These are phyloP conservation scores for Bidens hawaiensis DNA, from an alignment of 140 eudicot species.

Conservation along the genomic window DNA sequence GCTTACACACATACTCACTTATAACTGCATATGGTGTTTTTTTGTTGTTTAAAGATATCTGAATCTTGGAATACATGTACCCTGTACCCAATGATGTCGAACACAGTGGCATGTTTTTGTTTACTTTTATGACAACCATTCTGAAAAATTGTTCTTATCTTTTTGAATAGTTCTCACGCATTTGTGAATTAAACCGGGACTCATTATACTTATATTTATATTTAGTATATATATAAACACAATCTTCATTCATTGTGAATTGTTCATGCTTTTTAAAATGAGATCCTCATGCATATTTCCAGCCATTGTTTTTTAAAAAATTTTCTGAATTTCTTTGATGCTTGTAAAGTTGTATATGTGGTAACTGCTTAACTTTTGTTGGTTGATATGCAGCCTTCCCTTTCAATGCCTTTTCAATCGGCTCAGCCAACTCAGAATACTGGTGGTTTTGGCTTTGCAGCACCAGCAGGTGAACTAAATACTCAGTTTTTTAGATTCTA, in stretches of 20 bases:
- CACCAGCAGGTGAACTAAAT: slow-evolving; percentile 47
- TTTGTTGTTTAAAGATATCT: background rate
- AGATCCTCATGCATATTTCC: background rate
- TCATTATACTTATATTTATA: background rate
- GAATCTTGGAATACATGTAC: too few relatives aligned
- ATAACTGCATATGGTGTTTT: background rate
- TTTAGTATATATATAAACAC: background rate
- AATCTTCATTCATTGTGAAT: background rate
- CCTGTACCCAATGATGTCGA: background rate
- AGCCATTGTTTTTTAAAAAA: background rate
- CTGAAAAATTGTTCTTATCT: background rate
- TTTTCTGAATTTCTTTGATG: background rate
- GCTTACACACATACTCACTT: background rate
- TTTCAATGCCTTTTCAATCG: slow-evolving; percentile 59
- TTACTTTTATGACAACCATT: background rate
- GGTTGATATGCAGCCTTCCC: slow-evolving; percentile 54
- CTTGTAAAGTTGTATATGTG: background rate
- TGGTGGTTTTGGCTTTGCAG: slow-evolving; percentile 55
- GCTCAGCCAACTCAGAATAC: slow-evolving; percentile 64
- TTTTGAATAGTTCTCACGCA: background rate
- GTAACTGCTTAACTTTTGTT: slow-evolving; percentile 6
- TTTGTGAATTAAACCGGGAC: background rate
- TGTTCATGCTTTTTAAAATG: background rate
- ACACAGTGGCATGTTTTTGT: background rate
- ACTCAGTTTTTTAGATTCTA: background rate